Evolutionary conservation across 768 basidiomycete genomes (phyloP).

Genomic region (Lentinus tigrinus): DNA sequence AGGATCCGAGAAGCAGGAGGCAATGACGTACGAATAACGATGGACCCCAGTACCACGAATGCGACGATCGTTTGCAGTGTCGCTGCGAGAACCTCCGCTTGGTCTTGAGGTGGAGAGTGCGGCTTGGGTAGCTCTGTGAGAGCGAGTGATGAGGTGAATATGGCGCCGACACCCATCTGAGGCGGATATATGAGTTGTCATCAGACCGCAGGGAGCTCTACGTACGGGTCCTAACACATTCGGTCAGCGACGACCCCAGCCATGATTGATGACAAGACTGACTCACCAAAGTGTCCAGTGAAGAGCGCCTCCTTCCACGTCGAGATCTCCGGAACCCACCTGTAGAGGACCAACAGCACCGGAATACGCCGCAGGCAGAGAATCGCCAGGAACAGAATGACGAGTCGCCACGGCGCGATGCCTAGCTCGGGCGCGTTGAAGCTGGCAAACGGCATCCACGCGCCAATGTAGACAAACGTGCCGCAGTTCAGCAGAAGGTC

Average conservation of each 20-base stretch:
- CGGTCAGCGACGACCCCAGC: neutral
- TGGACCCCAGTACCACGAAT: constrained; percentile 85
- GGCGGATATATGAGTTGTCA: neutral
- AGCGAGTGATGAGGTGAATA: constrained; percentile 84
- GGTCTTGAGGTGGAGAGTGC: constrained; percentile 56
- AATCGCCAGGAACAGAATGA: constrained; percentile 65
- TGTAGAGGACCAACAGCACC: constrained; percentile 70
- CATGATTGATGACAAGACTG: neutral
- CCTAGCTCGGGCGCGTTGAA: constrained; percentile 60
- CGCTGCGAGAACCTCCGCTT: constrained; percentile 69
- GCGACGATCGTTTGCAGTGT: constrained; percentile 80
- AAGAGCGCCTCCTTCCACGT: constrained; percentile 88
- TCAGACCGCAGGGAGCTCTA: neutral
- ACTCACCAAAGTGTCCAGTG: constrained; percentile 82
- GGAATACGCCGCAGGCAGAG: constrained; percentile 81
- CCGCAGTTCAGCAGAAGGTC: constrained; percentile 82
- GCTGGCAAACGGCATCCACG: constrained; percentile 71
- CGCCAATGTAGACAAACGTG: constrained; percentile 84
- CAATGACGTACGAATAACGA: constrained; percentile 64
- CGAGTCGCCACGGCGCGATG: constrained; percentile 68
- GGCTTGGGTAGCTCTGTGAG: constrained; percentile 58
- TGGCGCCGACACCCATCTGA: constrained; percentile 88
- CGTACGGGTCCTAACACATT: neutral
- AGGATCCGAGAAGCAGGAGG: neutral
- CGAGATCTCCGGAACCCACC: constrained; percentile 82